phyloP scores from a whole-genome alignment of 1,284 basidiomycete species.

The Papiliotrema laurentii region DNA sequence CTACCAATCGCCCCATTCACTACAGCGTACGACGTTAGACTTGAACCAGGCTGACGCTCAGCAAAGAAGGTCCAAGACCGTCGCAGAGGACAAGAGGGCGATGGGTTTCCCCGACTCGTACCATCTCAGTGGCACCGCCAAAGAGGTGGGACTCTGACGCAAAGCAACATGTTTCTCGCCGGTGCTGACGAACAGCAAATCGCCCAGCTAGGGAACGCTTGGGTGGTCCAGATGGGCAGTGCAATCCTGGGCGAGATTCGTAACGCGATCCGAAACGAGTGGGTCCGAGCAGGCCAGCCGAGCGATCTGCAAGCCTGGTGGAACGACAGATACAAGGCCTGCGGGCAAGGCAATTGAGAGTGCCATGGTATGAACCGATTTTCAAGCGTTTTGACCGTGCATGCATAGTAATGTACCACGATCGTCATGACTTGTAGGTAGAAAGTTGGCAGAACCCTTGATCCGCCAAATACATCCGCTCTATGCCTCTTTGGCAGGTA shows the following conservation, averaged over 20 bases:
- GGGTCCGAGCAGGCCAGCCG: slow-evolving; percentile 2
- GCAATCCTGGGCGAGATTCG: slow-evolving; percentile 3
- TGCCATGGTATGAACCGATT: neutral
- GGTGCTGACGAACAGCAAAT: slow-evolving; percentile 4
- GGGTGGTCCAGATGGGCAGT: slow-evolving; percentile 2
- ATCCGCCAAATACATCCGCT: too few relatives aligned
- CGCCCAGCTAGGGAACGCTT: slow-evolving; percentile 5
- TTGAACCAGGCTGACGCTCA: neutral
- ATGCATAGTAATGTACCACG: too few relatives aligned
- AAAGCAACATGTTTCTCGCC: too few relatives aligned
- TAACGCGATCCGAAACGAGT: slow-evolving; percentile 1
- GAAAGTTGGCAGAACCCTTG: too few relatives aligned
- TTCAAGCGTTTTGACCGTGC: neutral
- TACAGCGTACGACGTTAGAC: neutral
- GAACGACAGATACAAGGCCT: neutral
- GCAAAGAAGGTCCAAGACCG: slow-evolving; percentile 6
- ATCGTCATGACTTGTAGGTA: too few relatives aligned
- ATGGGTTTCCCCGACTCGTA: slow-evolving; percentile 8
- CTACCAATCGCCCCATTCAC: slow-evolving; percentile 15
- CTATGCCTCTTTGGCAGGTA: too few relatives aligned
- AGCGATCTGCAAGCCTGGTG: neutral
- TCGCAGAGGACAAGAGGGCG: slow-evolving; percentile 7
- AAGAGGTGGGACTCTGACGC: neutral
- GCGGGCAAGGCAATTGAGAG: neutral
- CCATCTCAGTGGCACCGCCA: neutral